Conservation (phyloP, 2,329 filamentous ascomycete species). For the Aureobasidium sp. region DNA sequence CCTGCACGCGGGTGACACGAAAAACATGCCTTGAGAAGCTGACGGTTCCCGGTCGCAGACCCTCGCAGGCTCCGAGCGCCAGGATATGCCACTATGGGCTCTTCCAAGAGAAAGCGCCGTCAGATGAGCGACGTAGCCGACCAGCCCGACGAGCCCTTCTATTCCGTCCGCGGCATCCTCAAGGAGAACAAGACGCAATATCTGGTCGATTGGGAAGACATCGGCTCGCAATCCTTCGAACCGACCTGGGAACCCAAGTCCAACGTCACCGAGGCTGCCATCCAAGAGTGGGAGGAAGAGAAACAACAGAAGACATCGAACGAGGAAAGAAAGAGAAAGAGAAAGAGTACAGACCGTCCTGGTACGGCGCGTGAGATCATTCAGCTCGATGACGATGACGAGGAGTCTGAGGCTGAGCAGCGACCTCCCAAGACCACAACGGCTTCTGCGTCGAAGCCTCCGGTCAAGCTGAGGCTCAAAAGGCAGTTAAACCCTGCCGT, state of each 20-base stretch:
- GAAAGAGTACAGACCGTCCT: background rate
- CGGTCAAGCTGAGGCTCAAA: background rate
- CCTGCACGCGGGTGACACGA: background rate
- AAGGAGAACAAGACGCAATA: conserved; percentile 34
- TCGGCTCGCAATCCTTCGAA: conserved; percentile 32
- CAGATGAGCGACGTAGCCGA: background rate
- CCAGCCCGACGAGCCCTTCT: conserved; percentile 16
- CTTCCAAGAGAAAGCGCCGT: background rate
- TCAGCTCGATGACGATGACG: background rate
- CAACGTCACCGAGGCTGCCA: conserved; percentile 27
- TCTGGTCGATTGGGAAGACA: conserved; percentile 48
- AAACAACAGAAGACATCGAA: conserved; percentile 13
- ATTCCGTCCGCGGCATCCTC: conserved; percentile 24
- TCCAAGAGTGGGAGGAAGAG: conserved; percentile 28
- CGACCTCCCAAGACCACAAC: background rate
- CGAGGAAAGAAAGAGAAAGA: background rate
- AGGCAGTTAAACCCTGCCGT: background rate
- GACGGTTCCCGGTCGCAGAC: background rate
- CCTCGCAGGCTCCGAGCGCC: background rate
- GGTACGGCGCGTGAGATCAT: background rate
- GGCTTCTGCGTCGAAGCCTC: background rate
- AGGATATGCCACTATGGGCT: background rate
- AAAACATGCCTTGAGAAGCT: conserved; percentile 1
- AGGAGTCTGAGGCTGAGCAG: background rate
- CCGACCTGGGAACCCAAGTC: conserved; percentile 44